These are phyloP conservation scores for Lepidium aucheri DNA, from an alignment of 345 rosid species.

Conservation along the genomic window DNA sequence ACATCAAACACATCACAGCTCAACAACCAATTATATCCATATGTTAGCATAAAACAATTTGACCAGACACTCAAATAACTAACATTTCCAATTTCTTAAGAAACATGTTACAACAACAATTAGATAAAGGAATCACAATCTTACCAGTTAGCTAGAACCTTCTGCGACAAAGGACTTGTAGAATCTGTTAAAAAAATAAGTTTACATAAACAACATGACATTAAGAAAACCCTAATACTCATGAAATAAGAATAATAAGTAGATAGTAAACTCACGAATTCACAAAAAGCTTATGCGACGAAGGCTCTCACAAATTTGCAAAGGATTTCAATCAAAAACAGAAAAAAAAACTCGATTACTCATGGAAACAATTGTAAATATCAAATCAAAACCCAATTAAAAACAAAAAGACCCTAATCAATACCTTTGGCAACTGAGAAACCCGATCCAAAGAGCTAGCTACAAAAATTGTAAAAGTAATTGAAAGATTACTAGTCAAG, in stretches of 20 bases:
- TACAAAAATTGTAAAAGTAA: background rate
- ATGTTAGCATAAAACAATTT: background rate
- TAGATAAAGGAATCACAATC: background rate
- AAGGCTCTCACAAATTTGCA: background rate
- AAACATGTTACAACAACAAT: background rate
- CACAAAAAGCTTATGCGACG: background rate
- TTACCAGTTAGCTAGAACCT: background rate
- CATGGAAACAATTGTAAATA: background rate
- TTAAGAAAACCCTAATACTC: background rate
- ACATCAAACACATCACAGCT: background rate
- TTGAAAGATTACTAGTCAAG: background rate
- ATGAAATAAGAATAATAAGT: background rate
- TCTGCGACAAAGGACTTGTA: too few relatives aligned
- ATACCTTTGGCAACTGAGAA: background rate
- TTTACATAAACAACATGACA: too few relatives aligned
- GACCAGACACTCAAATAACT: background rate
- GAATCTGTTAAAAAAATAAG: too few relatives aligned
- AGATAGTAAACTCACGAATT: background rate
- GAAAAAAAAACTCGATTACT: background rate
- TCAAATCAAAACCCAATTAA: background rate
- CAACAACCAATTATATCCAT: background rate
- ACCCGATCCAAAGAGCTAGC: background rate
- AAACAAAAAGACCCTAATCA: background rate
- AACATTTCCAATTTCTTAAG: background rate
- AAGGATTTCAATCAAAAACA: background rate